A percentile compares a stretch with the other conserved stretches of the same genome.
Conservation (phyloP, 306 rosid genomes). For the Rosa lucieae region DNA sequence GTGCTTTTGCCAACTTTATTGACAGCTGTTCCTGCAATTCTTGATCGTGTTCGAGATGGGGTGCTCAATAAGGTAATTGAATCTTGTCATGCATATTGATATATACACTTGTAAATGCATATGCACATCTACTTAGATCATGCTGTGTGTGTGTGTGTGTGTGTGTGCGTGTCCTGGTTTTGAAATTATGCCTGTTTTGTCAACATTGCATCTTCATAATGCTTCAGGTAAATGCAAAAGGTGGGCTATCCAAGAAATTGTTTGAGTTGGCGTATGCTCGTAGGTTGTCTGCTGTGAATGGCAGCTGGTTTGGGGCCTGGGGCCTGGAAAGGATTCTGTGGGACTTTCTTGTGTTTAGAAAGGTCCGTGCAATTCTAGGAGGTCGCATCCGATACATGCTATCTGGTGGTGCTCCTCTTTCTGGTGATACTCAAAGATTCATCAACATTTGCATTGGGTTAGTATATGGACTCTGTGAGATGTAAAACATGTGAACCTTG, state of each 20-base stretch:
- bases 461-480: conserved; percentile 20
- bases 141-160: background rate
- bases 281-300: conserved; percentile 79
- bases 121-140: background rate
- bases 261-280: conserved; percentile 87
- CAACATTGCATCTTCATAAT: conserved; percentile 27
- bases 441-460: conserved; percentile 96
- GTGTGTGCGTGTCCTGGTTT: conserved; percentile 10
- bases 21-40: conserved; percentile 96
- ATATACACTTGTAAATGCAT: background rate
- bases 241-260: conserved; percentile 75
- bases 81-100: conserved; percentile 26
- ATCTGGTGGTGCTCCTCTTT: conserved; percentile 98
- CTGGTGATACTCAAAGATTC: conserved; percentile 90
- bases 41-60: conserved; percentile 96
- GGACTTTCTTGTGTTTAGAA: conserved; percentile 77
- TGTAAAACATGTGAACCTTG: background rate
- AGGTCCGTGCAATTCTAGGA: conserved; percentile 84
- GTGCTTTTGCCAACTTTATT: conserved; percentile 75
- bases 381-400: conserved; percentile 82
- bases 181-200: conserved; percentile 5
- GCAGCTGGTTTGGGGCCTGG: conserved; percentile 98
- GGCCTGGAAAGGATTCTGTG: conserved; percentile 81
- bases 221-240: conserved; percentile 72
- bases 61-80: conserved; percentile 78